Conservation (phyloP, 2,329 filamentous ascomycete genomes). For the Phaeosphaeriaceae sp. region DNA sequence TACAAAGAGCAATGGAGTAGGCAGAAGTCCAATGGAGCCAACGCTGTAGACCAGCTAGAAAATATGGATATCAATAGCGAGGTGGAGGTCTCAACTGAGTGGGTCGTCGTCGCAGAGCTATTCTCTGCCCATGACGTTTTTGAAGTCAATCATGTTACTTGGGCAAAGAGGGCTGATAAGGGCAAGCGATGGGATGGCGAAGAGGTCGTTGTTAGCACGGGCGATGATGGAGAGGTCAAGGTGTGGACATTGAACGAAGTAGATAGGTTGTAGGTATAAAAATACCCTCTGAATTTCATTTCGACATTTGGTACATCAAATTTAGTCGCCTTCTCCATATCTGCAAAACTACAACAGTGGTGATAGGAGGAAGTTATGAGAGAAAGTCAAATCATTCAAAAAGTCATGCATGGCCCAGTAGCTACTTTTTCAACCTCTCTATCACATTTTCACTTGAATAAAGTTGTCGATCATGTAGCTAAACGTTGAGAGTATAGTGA, state of each 20-base stretch:
- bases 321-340: too few relatives aligned
- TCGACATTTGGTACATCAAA: neutral
- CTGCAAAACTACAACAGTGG: too few relatives aligned
- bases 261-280: neutral
- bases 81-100: constrained; percentile 58
- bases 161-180: constrained; percentile 80
- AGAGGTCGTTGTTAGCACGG: constrained; percentile 88
- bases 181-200: constrained; percentile 67
- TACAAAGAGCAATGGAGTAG: constrained; percentile 27
- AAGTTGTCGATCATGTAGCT: too few relatives aligned
- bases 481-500: too few relatives aligned
- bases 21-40: constrained; percentile 31
- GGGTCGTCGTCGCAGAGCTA: constrained; percentile 73
- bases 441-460: too few relatives aligned
- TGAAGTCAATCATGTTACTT: constrained; percentile 90
- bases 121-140: constrained; percentile 86
- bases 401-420: too few relatives aligned
- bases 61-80: constrained; percentile 21
- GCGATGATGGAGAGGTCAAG: constrained; percentile 87
- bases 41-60: constrained; percentile 12
- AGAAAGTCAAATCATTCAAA: too few relatives aligned
- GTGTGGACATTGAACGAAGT: constrained; percentile 68
- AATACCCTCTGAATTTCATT: neutral
- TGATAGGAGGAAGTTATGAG: too few relatives aligned
- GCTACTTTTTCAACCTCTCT: too few relatives aligned